These are phyloP conservation scores for Suhomyces coccinellae DNA, from an alignment of 1,139 yeast genomes.

Conservation along the genomic window DNA sequence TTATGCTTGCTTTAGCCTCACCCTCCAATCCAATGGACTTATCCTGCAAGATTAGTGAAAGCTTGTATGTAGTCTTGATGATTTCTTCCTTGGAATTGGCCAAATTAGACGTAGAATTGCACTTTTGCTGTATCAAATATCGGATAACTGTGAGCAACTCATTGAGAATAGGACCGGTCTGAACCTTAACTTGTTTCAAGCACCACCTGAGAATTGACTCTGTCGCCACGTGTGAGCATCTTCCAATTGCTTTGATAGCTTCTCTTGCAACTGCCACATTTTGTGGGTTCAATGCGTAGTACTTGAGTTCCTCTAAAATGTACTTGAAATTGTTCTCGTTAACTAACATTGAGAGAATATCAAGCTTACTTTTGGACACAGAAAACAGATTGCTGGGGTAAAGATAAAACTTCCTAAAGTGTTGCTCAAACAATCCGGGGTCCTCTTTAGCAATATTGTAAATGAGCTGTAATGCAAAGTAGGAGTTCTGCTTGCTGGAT, in stretches of 20 bases:
- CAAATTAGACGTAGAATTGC: constrained; percentile 17
- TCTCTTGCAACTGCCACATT: constrained; percentile 43
- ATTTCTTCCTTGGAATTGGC: constrained; percentile 32
- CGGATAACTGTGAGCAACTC: constrained; percentile 72
- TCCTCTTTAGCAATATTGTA: constrained; percentile 36
- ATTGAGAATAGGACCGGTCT: constrained; percentile 41
- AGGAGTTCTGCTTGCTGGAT: constrained; percentile 32
- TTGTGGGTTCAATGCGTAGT: constrained; percentile 50
- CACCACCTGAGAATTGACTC: constrained; percentile 45
- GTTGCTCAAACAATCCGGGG: constrained; percentile 47
- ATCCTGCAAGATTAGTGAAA: constrained; percentile 35
- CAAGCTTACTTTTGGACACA: constrained; percentile 58
- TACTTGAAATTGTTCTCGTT: constrained; percentile 50
- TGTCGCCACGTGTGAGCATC: constrained; percentile 45
- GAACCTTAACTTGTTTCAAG: constrained; percentile 30
- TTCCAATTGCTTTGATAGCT: constrained; percentile 59
- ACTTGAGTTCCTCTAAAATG: constrained; percentile 68
- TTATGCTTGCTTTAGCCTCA: constrained; percentile 76
- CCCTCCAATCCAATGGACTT: constrained; percentile 30
- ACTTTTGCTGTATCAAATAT: constrained; percentile 63
- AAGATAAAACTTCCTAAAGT: constrained; percentile 55
- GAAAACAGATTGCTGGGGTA: constrained; percentile 54
- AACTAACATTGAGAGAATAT: constrained; percentile 59
- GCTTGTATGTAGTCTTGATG: constrained; percentile 36
- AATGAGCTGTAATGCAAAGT: constrained; percentile 45